A percentile compares a stretch with the other conserved stretches of the same genome.
Evolutionary conservation across 306 rosid species (phyloP).

Genomic region (Lupinus albus): DNA sequence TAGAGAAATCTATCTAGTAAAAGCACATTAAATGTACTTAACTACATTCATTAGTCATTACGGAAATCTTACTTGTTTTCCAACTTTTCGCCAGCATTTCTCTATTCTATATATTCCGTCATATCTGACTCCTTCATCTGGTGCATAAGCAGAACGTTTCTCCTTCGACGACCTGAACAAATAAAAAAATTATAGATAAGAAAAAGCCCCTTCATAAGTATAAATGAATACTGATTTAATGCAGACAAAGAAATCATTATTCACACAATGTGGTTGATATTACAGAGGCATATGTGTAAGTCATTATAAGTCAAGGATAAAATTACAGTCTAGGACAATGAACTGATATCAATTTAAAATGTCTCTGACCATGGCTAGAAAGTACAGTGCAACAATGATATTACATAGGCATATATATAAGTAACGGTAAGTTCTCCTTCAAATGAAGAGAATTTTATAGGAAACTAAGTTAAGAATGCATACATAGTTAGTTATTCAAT

Average conservation of each 20-base stretch:
- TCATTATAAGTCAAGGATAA: too few relatives aligned
- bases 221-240: neutral
- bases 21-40: neutral
- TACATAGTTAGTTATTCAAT: too few relatives aligned
- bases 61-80: conserved; percentile 60
- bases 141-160: conserved; percentile 83
- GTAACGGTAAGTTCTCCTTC: too few relatives aligned
- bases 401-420: too few relatives aligned
- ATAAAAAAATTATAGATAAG: neutral
- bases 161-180: conserved; percentile 71
- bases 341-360: too few relatives aligned
- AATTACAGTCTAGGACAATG: too few relatives aligned
- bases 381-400: too few relatives aligned
- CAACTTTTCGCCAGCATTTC: conserved; percentile 84
- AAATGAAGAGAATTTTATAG: too few relatives aligned
- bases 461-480: too few relatives aligned
- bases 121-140: conserved; percentile 67
- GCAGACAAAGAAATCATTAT: neutral
- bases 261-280: too few relatives aligned
- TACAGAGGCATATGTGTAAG: too few relatives aligned
- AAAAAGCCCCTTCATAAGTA: neutral
- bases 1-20: conserved; percentile 5
- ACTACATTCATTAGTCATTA: neutral
- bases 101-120: conserved; percentile 85
- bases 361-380: too few relatives aligned